Evolutionary conservation across 768 basidiomycete genomes (phyloP), one percentile per base, ranked within the genome.

Genomic region (Boletus reticulatus): DNA sequence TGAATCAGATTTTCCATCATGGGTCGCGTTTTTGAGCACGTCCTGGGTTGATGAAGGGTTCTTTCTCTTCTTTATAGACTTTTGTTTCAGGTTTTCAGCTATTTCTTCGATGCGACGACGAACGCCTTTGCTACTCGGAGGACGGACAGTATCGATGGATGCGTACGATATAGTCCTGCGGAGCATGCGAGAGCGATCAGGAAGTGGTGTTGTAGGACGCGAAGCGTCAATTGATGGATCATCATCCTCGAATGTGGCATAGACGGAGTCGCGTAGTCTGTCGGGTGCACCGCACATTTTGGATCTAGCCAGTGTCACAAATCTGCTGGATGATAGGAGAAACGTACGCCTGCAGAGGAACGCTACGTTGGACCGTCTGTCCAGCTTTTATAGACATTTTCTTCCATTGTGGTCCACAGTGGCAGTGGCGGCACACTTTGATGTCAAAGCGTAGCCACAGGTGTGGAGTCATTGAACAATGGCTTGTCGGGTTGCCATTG

Each of bases 151-250:
- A 8, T 61, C 55, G 37, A 67, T 32, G 17, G 63, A 68, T 13
- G 58, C 52, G 37, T 12, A 41, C 8, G 67, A 69, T 11, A 29
- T n/a, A 0, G 58, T 63, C 49, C 67, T 62, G n/a, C 45, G 61
- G 6, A 67, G 49, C 1, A 57, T 48, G 27, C 43, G 58, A 38
- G 54, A 29, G 34, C 0, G 32, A n/a, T 48, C 48, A 9, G 53
- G 48, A 31, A 38, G 29, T 17, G 53, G 53, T 22, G 60, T 58
- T 31, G 11, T 17, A 10, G 58, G 42, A 22, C 51, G 50, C 5
- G 14, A 1, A 20, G 12, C 4, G 13, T 42, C 42, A 31, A 6
- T n/a, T 9, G 19, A 13, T 7, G 20, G 31, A 38, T 46, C 36
- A 7, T 50, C 43, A 2, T 37, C 9, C 2, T 43, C 46, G 42